Evolutionary conservation across 176 grass and related monocot genomes (phyloP), one percentile per base, ranked within the genome.

Genomic region (Carex parvula): DNA sequence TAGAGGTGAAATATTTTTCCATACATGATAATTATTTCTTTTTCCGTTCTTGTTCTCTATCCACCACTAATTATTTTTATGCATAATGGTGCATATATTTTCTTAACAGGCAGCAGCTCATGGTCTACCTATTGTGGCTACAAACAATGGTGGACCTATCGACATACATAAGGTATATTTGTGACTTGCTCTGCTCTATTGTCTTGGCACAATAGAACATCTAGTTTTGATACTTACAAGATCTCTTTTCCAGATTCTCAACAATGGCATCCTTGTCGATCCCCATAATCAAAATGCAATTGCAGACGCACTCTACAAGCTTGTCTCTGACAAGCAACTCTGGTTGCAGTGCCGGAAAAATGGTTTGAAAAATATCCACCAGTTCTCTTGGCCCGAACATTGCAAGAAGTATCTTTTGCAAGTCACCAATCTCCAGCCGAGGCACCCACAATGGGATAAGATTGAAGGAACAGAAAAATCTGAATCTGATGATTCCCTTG

Each of bases 351-450:
- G 90, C 81, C 86, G 78, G 42, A 82, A 92, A 56, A 94, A 92
- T 87, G 90, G 90, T 84, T 87, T 92, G 79, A 88, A 90, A 64
- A 94, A 92, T 79, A 94, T 94, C 33, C 88, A 94, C 76, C 84
- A 86, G 81, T 94, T 94, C 84, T 94, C 93, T 21, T 94, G 93
- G 93, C 86, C 93, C 83, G 88, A 94, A 87, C 93, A 94, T 85
- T 94, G 93, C 84, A 92, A 90, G n/a, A 94, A 88, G 56, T 94
- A 94, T 84, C 81, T 94, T 67, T 87, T 87, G 81, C 88, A 79
- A 69, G 52, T 94, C 53, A 81, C 60, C 67, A 83, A 81, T 1
- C 86, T 89, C 71, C 88, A 90, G 79, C 84, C 84, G 26, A 90
- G 93, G 78, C 90, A 94, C 85, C 93, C 90, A 17, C 82, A 70